These are phyloP conservation scores for Lentinula novae-zelandiae DNA, from an alignment of 1,284 basidiomycete genomes.

Conservation along the genomic window DNA sequence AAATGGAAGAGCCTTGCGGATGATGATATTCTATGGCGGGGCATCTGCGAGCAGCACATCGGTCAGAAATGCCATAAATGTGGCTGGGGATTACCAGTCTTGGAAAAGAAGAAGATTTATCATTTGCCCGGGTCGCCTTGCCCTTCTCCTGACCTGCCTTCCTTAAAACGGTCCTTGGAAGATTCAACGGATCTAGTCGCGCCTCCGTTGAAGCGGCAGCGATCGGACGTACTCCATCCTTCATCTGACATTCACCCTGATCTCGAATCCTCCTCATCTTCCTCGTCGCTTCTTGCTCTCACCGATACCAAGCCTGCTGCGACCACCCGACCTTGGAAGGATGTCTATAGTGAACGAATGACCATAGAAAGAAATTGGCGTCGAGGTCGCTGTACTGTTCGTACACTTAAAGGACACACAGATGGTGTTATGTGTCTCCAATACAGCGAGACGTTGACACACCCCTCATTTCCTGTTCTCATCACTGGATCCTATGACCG, in stretches of 20 bases:
- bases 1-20: slow-evolving; percentile 91
- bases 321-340: slow-evolving; percentile 92
- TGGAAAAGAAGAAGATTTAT: slow-evolving; percentile 68
- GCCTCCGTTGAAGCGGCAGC: slow-evolving; percentile 51
- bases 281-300: slow-evolving; percentile 28
- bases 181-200: slow-evolving; percentile 21
- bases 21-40: slow-evolving; percentile 90
- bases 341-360: slow-evolving; percentile 97
- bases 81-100: slow-evolving; percentile 93
- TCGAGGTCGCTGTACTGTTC: slow-evolving; percentile 83
- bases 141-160: slow-evolving; percentile 32
- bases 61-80: slow-evolving; percentile 97
- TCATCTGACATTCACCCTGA: slow-evolving; percentile 11
- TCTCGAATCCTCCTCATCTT: slow-evolving; percentile 18
- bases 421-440: slow-evolving; percentile 98
- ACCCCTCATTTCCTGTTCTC: slow-evolving; percentile 88
- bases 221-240: slow-evolving; percentile 26
- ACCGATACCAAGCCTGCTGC: slow-evolving; percentile 13
- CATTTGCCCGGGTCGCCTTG: slow-evolving; percentile 31
- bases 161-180: slow-evolving; percentile 37
- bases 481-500: slow-evolving; percentile 98
- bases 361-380: slow-evolving; percentile 98
- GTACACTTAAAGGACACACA: slow-evolving; percentile 87
- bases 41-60: slow-evolving; percentile 98
- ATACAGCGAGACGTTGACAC: slow-evolving; percentile 83